Base-by-base conservation (phyloP, 2,329 filamentous ascomycete species). In the Talaromyces sp. region DNA sequence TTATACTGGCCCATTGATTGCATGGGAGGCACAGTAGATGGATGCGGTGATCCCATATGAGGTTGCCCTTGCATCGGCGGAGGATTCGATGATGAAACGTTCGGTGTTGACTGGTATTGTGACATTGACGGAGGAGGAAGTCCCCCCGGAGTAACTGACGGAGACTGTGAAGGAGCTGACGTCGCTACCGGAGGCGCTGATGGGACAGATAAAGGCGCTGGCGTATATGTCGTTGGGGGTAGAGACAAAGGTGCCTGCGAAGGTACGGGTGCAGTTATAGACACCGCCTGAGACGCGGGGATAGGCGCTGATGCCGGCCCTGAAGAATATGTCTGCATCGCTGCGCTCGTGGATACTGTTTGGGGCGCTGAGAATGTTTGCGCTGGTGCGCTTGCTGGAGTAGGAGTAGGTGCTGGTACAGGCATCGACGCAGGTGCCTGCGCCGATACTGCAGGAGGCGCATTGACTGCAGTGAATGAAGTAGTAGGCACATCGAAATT, bases 1-100 rank as follows among this genome's bases (percentile, higher is more conserved):
- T 82, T 81, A 69, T 87, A 87, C 73, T 86, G 85, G 45, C 78
- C 78, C 78, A 85, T 84, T 58, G 80, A 80, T 62, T 81, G 78
- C 74, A 82, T 83, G 16, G 83, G 80, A 63, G 84, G 83, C 68
- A 73, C 72, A 60, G 67, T 69, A 47, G 72, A 69, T 50, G 83
- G 83, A 68, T 85, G 76, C 14, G 83, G 82, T 39, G 85, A 85
- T 67, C 80, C 82, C 75, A 85, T 84, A 13, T 76, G 74, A 39
- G 76, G 73, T 65, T 78, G 77, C 14, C 74, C 60, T 33, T 68
- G 67, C 58, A 64, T 47, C 41, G 62, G 24, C 33, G 58, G 61
- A 14, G 47, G 35, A 57, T 66, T 64, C 16, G 48, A 39, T 19
- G 61, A 27, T 13, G 65, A 54, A 39, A 57, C 65, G 50, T 60